Percentiles rank a stretch among this genome's conserved stretches.
Conservation (phyloP, 2,329 filamentous ascomycete species). For the Venturia carpophila region DNA sequence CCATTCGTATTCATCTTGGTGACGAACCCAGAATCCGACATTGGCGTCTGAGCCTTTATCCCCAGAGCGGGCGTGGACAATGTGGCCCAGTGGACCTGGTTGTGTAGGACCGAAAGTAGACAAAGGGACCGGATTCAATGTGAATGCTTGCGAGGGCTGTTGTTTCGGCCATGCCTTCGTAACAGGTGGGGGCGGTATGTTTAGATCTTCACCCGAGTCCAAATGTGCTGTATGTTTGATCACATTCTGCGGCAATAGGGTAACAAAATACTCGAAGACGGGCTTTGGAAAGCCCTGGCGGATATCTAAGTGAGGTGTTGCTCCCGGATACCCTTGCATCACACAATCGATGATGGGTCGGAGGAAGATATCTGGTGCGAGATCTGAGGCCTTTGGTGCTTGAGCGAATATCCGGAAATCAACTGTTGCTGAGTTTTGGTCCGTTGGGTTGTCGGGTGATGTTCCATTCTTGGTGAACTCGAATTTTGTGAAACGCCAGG, state of each 20-base stretch:
- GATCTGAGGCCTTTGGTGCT: constrained; percentile 32
- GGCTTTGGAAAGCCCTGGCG: constrained; percentile 35
- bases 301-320: constrained; percentile 34
- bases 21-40: constrained; percentile 31
- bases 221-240: constrained; percentile 26
- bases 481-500: constrained; percentile 31
- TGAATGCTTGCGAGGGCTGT: constrained; percentile 29
- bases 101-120: constrained; percentile 18
- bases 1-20: constrained; percentile 31
- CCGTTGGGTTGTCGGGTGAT: constrained; percentile 33
- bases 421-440: constrained; percentile 44
- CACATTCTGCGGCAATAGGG: constrained; percentile 26
- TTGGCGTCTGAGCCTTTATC: constrained; percentile 33
- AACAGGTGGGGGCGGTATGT: constrained; percentile 28
- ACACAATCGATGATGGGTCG: constrained; percentile 36
- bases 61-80: constrained; percentile 23
- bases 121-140: neutral
- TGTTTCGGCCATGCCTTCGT: constrained; percentile 29
- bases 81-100: constrained; percentile 19
- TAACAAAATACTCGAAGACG: constrained; percentile 38
- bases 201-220: constrained; percentile 26
- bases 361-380: constrained; percentile 33
- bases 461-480: constrained; percentile 36
- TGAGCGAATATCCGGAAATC: constrained; percentile 42
- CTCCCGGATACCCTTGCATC: constrained; percentile 39